phyloP scores from a whole-genome alignment of 2,329 filamentous ascomycete genomes.

The Xylariaceae sp. region DNA sequence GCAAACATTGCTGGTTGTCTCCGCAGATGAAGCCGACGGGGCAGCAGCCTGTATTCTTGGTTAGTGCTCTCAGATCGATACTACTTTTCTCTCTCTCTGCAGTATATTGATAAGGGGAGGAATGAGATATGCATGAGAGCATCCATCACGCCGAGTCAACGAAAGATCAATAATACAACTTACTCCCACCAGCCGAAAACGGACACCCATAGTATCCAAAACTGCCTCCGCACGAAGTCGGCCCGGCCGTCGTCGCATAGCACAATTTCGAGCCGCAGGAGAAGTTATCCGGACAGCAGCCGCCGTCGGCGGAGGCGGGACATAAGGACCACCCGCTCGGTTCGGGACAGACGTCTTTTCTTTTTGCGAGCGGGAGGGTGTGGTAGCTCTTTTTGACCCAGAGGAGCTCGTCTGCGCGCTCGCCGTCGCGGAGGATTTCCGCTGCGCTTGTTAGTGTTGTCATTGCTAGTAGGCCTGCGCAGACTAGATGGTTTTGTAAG shows the following conservation, averaged over 20 bases:
- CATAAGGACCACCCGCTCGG: constrained; percentile 23
- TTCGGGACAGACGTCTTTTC: constrained; percentile 24
- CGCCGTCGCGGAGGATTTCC: constrained; percentile 9
- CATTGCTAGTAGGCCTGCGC: constrained; percentile 18
- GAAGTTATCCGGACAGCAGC: constrained; percentile 46
- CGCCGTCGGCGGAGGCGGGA: constrained; percentile 33
- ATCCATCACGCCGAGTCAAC: too few relatives aligned
- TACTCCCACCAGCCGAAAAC: constrained; percentile 32
- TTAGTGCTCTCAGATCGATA: constrained; percentile 4
- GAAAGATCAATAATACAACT: constrained; percentile 2
- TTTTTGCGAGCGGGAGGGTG: constrained; percentile 24
- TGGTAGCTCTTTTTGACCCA: constrained; percentile 26
- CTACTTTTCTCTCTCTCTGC: background rate
- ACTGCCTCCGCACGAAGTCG: constrained; percentile 34
- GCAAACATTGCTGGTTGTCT: constrained; percentile 37
- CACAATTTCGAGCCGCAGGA: constrained; percentile 45
- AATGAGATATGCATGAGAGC: too few relatives aligned
- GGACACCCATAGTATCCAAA: constrained; percentile 40
- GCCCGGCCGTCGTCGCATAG: constrained; percentile 41
- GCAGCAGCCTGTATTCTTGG: constrained; percentile 38
- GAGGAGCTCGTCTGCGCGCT: constrained; percentile 22
- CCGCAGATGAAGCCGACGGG: constrained; percentile 43
- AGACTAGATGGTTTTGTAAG: constrained; percentile 15
- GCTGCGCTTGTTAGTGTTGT: constrained; percentile 14
- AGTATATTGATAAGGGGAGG: background rate